Conservation (phyloP, 805 yeast genomes). For the Candida piceae region DNA sequence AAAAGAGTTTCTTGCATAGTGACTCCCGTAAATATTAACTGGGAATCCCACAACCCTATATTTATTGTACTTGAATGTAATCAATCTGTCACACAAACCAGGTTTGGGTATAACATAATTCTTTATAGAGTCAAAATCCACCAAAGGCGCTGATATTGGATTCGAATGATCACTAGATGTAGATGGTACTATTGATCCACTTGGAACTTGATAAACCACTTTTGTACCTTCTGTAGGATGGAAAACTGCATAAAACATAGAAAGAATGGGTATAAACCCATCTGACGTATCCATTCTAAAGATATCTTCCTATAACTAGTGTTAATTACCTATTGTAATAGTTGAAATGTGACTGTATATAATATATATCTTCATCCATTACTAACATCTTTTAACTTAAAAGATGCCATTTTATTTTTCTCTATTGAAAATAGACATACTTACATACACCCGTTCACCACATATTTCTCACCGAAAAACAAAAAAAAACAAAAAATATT, state of each 20-base stretch:
- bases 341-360: too few species aligned
- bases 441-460: too few species aligned
- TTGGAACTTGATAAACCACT: conserved; percentile 86
- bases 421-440: too few species aligned
- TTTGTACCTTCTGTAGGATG: conserved; percentile 96
- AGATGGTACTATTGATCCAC: conserved; percentile 52
- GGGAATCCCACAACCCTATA: conserved; percentile 84
- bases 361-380: too few species aligned
- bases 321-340: too few species aligned
- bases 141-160: conserved; percentile 37
- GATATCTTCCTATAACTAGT: too few species aligned
- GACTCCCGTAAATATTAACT: conserved; percentile 66
- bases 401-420: too few species aligned
- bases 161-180: conserved; percentile 28
- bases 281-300: conserved; percentile 24
- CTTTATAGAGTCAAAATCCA: conserved; percentile 80
- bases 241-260: conserved; percentile 85
- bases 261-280: conserved; percentile 86
- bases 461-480: too few species aligned
- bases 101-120: conserved; percentile 94
- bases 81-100: conserved; percentile 74
- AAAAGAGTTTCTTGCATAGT: conserved; percentile 86
- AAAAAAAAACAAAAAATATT: too few species aligned
- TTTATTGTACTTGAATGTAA: conserved; percentile 66
- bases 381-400: too few species aligned